These are phyloP conservation scores for Nemania serpens DNA, from an alignment of 2,329 filamentous ascomycete genomes.

Conservation along the genomic window DNA sequence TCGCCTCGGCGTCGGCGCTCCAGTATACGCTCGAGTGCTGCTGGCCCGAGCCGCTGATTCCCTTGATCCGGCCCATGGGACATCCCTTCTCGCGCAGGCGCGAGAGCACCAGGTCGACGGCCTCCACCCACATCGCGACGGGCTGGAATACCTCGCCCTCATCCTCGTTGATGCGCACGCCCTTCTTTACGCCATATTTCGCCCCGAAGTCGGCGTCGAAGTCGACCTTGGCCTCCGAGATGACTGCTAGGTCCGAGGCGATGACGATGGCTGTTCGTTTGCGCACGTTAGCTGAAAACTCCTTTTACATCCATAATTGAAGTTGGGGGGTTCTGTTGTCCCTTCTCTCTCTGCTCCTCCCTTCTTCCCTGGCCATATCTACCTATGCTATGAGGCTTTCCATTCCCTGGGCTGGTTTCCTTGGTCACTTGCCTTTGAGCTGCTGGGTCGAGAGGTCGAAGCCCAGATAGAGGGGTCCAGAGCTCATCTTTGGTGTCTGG, in stretches of 20 bases:
- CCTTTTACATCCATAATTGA: neutral
- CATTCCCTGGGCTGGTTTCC: neutral
- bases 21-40: conserved; percentile 98
- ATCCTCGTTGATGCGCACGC: conserved; percentile 78
- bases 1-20: conserved; percentile 69
- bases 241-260: conserved; percentile 77
- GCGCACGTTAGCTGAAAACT: conserved; percentile 18
- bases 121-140: conserved; percentile 92
- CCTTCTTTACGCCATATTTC: conserved; percentile 83
- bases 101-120: conserved; percentile 80
- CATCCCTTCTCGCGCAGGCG: conserved; percentile 72
- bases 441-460: conserved; percentile 98
- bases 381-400: neutral
- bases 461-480: conserved; percentile 77
- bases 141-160: conserved; percentile 92
- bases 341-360: no score
- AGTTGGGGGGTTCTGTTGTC: neutral
- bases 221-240: conserved; percentile 88
- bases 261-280: conserved; percentile 72
- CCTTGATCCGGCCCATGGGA: conserved; percentile 75
- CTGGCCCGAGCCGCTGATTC: conserved; percentile 90
- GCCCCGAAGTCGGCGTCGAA: conserved; percentile 82
- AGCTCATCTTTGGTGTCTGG: conserved; percentile 39
- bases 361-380: neutral
- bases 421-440: conserved; percentile 75